Conservation (phyloP, 768 basidiomycete genomes). For the Hygrocybe coccinea region DNA sequence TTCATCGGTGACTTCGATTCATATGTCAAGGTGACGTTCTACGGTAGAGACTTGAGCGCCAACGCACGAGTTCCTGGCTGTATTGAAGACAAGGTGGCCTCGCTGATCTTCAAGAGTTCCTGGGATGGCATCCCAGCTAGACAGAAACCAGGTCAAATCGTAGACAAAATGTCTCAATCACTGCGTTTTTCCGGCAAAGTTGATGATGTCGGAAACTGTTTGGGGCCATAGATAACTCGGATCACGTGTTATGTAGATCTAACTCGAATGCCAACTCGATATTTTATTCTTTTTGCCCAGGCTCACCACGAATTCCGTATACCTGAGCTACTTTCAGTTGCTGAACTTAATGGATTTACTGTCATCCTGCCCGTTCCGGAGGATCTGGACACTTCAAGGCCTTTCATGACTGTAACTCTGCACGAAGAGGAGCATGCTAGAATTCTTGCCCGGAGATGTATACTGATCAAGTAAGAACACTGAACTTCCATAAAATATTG, state of each 20-base stretch:
- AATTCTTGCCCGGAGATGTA: slow-evolving; percentile 69
- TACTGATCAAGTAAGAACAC: slow-evolving; percentile 66
- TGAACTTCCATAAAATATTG: neutral
- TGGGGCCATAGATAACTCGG: no score
- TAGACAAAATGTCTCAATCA: neutral
- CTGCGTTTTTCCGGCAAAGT: no score
- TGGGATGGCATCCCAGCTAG: neutral
- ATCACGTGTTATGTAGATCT: no score
- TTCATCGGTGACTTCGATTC: slow-evolving; percentile 43
- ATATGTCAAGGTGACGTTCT: neutral
- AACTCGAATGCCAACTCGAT: slow-evolving; percentile 28
- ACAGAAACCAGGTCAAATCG: no score
- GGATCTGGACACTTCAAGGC: slow-evolving; percentile 51
- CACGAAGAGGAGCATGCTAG: slow-evolving; percentile 68
- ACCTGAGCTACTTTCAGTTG: slow-evolving; percentile 74
- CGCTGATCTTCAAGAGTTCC: neutral
- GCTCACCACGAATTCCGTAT: slow-evolving; percentile 77
- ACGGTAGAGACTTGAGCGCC: neutral
- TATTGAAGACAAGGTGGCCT: slow-evolving; percentile 4
- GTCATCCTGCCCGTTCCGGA: slow-evolving; percentile 46
- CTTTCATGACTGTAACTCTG: slow-evolving; percentile 71
- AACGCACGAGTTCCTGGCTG: slow-evolving; percentile 4
- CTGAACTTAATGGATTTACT: slow-evolving; percentile 66
- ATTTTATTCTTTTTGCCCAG: slow-evolving; percentile 75
- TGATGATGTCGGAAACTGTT: no score